Base-by-base conservation (phyloP, 2,329 filamentous ascomycete species). In the Epicoccum sorghinum region DNA sequence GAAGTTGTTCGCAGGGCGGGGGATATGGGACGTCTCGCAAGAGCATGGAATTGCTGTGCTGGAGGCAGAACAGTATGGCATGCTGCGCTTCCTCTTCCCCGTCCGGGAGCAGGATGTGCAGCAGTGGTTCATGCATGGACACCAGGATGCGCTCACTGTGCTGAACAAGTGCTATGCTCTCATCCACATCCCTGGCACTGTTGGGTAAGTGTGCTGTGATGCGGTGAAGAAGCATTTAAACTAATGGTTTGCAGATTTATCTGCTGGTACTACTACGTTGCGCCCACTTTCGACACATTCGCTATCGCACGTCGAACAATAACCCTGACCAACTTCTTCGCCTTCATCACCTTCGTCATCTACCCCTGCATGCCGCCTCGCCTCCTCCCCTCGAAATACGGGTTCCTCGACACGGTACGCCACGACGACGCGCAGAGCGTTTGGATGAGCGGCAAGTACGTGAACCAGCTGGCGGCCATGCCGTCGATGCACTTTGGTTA, bases 211-310 rank as follows among this genome's bases (percentile, higher is more conserved):
- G 32, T 4, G 4, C 18, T 29, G 9, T 37, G 14, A n/a, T 32
- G 78, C 53, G 10, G 22, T 65, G 56, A 37, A 30, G 9, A 13
- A 23, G 46, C 6, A 18, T 18, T 5, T 7, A 4, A 23, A 22
- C 46, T 55, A 33, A 55, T 22, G 7, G 9, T 7, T 10, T 42
- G 37, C 58, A 85, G 83, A 50, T 87, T 86, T 68, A 82, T 87
- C 47, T 84, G 81, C 38, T 87, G 83, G 80, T 87, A 85, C 70
- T 87, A 86, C 71, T 83, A 83, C 67, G 79, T 81, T 37, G 83
- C 84, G 3, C 80, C 81, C 4, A 80, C 75, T 1, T 78, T 80
- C 66, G 65, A 74, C 27, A 76, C 75, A 18, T 80, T 79, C 57
- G 72, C 78, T 36, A 64, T 71, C 33, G 77, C 72, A 40, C 77